Conservation (phyloP, 1,139 yeast genomes). For the Arxiozyma heterogenica region DNA sequence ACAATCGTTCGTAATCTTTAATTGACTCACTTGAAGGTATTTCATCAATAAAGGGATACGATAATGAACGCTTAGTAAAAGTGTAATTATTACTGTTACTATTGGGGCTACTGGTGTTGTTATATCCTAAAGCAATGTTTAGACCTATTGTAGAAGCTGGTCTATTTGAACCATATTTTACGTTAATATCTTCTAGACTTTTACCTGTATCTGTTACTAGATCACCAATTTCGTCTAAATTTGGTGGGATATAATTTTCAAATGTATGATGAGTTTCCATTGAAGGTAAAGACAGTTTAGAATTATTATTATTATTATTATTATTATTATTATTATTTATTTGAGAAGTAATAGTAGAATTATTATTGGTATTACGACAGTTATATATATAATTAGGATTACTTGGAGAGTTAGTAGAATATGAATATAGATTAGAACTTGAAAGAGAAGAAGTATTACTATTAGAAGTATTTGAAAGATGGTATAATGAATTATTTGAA, state of each 20-base stretch:
- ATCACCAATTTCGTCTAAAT: constrained; percentile 68
- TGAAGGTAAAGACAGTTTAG: not conserved
- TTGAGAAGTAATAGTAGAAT: not conserved
- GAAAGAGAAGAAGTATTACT: constrained; percentile 1
- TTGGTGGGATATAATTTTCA: constrained; percentile 75
- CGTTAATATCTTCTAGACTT: constrained; percentile 60
- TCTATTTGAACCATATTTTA: constrained; percentile 53
- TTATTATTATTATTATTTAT: too few relatives aligned
- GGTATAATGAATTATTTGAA: not conserved
- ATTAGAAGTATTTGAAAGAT: not conserved
- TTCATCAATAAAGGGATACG: not conserved
- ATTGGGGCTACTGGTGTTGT: not conserved
- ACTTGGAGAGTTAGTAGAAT: not conserved
- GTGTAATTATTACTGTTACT: not conserved
- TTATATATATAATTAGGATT: too few relatives aligned
- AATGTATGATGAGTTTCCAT: constrained; percentile 33
- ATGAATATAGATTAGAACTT: not conserved
- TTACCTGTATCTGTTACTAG: constrained; percentile 49
- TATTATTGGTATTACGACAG: not conserved
- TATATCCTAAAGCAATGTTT: constrained; percentile 48
- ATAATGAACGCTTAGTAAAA: not conserved
- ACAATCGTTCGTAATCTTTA: not conserved
- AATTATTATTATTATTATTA: too few relatives aligned
- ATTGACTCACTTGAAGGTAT: not conserved
- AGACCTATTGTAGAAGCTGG: constrained; percentile 47